Base-by-base conservation (phyloP, 352 stramenopile species). In the Phytophthora pistaciae region DNA sequence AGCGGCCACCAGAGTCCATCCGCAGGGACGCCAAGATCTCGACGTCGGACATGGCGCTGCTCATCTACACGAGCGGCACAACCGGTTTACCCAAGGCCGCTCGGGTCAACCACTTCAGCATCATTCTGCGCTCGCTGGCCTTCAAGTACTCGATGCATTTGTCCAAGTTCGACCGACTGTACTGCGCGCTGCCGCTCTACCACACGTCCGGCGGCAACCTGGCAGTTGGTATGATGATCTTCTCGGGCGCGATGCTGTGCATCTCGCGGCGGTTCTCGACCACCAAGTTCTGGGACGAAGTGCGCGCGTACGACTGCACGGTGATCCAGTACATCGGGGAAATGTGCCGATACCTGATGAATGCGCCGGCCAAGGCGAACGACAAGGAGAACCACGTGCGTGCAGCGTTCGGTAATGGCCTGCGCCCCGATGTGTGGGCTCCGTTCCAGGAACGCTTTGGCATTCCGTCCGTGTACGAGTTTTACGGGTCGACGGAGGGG, bases 401-500 rank as follows among this genome's bases (percentile, higher is more conserved):
- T 46, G 80, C 95, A 36, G 91, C 92, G 0, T 95, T 98, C 66
- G 94, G 94, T 7, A 98, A 98, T 59, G 94, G 94, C 1, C 61
- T 98, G 38, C 89, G 93, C 10, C 89, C 89, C 1, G 94, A 98
- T 66, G 82, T 97, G 25, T 98, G 94, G 94, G 72, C 68, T 2
- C 69, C 83, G 21, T 98, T 98, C 70, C 85, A 97, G 77, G 72
- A 86, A 14, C 86, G 92, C 27, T 98, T 97, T 68, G 71, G 80
- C 48, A 95, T 98, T 52, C 77, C 90, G 6, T 72, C 80, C 8
- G 89, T 98, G 53, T 93, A 88, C 46, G 94, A 98, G 80, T 98
- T 98, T 64, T 98, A 98, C 66, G 93, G 90, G 14, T 92, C 93
- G 0, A 98, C 94, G 0, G 94, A 98, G 72, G 91, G 91, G 1